Evolutionary conservation across 306 rosid genomes (phyloP).

Genomic region (Quercus cerris): DNA sequence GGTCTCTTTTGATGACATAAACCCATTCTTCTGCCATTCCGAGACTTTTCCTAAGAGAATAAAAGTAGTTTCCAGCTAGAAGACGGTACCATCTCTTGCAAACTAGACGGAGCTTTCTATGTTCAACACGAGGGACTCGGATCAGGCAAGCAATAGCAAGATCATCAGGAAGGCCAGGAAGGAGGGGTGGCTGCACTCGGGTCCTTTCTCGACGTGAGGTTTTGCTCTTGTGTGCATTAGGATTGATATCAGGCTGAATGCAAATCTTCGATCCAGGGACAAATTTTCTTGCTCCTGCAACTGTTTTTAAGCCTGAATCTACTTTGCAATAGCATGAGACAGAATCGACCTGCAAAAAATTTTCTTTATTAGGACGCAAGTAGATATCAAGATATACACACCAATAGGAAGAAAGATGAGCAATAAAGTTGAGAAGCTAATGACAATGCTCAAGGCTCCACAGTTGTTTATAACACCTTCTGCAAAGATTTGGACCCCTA

Average conservation of each 20-base stretch:
- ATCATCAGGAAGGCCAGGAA: slow-evolving; percentile 99
- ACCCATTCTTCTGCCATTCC: slow-evolving; percentile 99
- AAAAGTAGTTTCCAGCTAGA: slow-evolving; percentile 87
- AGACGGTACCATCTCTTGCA: slow-evolving; percentile 98
- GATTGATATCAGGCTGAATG: slow-evolving; percentile 97
- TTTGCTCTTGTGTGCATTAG: slow-evolving; percentile 82
- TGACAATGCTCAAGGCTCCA: neutral
- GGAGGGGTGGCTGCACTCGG: slow-evolving; percentile 86
- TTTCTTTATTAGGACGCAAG: slow-evolving; percentile 34
- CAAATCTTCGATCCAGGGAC: slow-evolving; percentile 96
- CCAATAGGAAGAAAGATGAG: neutral
- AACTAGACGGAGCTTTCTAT: slow-evolving; percentile 82
- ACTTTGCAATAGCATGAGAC: slow-evolving; percentile 98
- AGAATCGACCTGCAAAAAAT: slow-evolving; percentile 80
- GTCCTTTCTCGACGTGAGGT: slow-evolving; percentile 75
- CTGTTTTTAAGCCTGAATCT: slow-evolving; percentile 91
- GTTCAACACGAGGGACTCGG: slow-evolving; percentile 92
- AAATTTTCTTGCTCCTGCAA: slow-evolving; percentile 91
- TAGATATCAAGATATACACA: neutral
- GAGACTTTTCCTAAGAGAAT: slow-evolving; percentile 90
- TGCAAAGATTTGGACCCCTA: neutral
- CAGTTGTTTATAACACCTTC: neutral
- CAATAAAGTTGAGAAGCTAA: slow-evolving; percentile 2
- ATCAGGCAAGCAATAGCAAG: slow-evolving; percentile 97
- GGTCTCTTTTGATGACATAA: slow-evolving; percentile 93